A percentile compares a stretch with the other conserved stretches of the same genome.
phyloP scores from a whole-genome alignment of 306 rosid species.

The Glycine latifolia region DNA sequence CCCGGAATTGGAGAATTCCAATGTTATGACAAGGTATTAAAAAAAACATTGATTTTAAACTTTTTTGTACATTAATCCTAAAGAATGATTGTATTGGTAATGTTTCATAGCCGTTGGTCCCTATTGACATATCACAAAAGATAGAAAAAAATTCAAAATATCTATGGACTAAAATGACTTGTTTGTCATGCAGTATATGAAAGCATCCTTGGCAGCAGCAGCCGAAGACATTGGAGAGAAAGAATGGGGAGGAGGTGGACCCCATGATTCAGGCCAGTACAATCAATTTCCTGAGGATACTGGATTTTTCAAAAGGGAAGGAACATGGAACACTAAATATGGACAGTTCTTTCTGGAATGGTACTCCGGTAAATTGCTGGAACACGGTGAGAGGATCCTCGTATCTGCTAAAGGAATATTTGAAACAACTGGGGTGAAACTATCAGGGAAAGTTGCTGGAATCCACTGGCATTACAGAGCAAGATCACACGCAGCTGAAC shows the following conservation, averaged over 20 bases:
- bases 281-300: conserved; percentile 93
- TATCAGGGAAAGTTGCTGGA: conserved; percentile 90
- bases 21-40: conserved; percentile 88
- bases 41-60: not conserved
- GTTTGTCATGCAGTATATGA: conserved; percentile 76
- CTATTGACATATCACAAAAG: not conserved
- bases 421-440: conserved; percentile 72
- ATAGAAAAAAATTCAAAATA: not conserved
- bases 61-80: conserved; percentile 13
- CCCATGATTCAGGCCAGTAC: conserved; percentile 87
- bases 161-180: conserved; percentile 44
- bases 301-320: conserved; percentile 78
- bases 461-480: conserved; percentile 67
- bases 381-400: conserved; percentile 79
- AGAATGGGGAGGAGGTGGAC: conserved; percentile 87
- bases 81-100: not conserved
- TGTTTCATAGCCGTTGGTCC: conserved; percentile 21
- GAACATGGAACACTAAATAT: conserved; percentile 85
- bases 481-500: conserved; percentile 91
- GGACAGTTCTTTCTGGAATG: conserved; percentile 87
- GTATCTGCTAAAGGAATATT: conserved; percentile 76
- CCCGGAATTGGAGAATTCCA: conserved; percentile 99
- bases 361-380: conserved; percentile 76
- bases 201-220: conserved; percentile 75
- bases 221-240: conserved; percentile 71